phyloP scores from a whole-genome alignment of 768 basidiomycete species.

The Lactarius psammicola region DNA sequence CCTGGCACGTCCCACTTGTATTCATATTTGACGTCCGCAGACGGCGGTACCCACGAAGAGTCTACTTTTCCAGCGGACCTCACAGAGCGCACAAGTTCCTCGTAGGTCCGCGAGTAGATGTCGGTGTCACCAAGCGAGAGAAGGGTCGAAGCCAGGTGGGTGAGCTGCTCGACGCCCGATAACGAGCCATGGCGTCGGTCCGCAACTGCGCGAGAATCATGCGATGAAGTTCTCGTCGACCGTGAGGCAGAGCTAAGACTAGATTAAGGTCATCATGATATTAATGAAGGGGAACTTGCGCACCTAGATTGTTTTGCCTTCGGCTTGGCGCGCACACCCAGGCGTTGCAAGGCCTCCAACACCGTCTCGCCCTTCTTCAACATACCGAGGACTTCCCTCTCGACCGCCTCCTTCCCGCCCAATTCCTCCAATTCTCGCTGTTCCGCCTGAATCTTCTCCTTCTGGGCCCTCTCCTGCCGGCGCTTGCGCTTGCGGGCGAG shows the following conservation, averaged over 20 bases:
- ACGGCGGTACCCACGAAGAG: slow-evolving; percentile 69
- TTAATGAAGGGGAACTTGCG: background rate
- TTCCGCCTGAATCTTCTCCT: slow-evolving; percentile 65
- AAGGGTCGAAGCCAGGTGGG: slow-evolving; percentile 82
- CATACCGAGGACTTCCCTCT: slow-evolving; percentile 65
- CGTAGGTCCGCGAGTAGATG: slow-evolving; percentile 83
- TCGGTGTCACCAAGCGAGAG: slow-evolving; percentile 86
- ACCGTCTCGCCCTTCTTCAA: slow-evolving; percentile 91
- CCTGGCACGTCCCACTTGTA: slow-evolving; percentile 73
- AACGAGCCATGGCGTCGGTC: slow-evolving; percentile 33
- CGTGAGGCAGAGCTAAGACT: slow-evolving; percentile 23
- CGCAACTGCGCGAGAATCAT: background rate
- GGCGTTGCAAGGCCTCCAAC: slow-evolving; percentile 80
- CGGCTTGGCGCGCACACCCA: slow-evolving; percentile 70
- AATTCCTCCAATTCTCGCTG: slow-evolving; percentile 68
- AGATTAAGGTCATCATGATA: background rate
- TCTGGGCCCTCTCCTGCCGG: slow-evolving; percentile 69
- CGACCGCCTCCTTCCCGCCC: slow-evolving; percentile 61
- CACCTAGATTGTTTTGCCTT: slow-evolving; percentile 28
- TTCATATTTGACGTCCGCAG: slow-evolving; percentile 73
- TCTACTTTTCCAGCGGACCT: slow-evolving; percentile 70
- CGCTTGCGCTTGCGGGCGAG: slow-evolving; percentile 73
- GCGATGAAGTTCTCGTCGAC: slow-evolving; percentile 1
- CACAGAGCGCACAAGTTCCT: slow-evolving; percentile 76
- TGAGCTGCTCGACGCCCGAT: slow-evolving; percentile 72